Conservation (phyloP, 2,329 filamentous ascomycete genomes). For the Trichoderma koningiopsis region DNA sequence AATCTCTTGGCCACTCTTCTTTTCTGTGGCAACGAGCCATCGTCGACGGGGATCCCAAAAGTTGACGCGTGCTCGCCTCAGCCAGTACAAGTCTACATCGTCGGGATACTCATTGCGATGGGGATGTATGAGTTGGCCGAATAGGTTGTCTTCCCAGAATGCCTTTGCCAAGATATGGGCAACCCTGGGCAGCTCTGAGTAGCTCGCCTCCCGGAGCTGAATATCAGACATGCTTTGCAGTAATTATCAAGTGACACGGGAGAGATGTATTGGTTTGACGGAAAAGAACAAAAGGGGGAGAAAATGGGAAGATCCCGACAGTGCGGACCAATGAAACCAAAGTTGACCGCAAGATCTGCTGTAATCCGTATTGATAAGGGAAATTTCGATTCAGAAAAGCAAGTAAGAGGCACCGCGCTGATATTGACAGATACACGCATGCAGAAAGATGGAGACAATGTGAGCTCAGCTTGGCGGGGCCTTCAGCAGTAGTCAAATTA, state of each 20-base stretch:
- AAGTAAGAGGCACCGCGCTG: not conserved
- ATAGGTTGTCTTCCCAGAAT: constrained; percentile 9
- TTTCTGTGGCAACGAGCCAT: not conserved
- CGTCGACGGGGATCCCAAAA: not conserved
- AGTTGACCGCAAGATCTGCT: not conserved
- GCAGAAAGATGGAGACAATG: not conserved
- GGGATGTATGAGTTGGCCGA: constrained; percentile 5
- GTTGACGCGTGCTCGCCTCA: constrained; percentile 5
- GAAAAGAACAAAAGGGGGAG: not conserved
- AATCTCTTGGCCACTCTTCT: not conserved
- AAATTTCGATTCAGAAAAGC: not conserved
- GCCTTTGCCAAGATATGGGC: not conserved
- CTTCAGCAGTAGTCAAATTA: not conserved
- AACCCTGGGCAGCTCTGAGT: not conserved
- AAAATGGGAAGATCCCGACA: not conserved
- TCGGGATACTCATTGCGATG: not conserved
- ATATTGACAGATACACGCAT: not conserved
- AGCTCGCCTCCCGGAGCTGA: not conserved
- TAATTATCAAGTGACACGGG: too few relatives aligned
- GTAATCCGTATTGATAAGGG: not conserved
- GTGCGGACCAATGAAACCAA: not conserved
- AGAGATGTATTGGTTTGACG: not conserved
- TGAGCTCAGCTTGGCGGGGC: not conserved
- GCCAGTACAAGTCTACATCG: not conserved
- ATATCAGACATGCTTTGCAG: not conserved